Percentiles rank a stretch among this genome's conserved stretches.
phyloP scores from a whole-genome alignment of 2,329 filamentous ascomycete species.

The Colletotrichum tabaci region DNA sequence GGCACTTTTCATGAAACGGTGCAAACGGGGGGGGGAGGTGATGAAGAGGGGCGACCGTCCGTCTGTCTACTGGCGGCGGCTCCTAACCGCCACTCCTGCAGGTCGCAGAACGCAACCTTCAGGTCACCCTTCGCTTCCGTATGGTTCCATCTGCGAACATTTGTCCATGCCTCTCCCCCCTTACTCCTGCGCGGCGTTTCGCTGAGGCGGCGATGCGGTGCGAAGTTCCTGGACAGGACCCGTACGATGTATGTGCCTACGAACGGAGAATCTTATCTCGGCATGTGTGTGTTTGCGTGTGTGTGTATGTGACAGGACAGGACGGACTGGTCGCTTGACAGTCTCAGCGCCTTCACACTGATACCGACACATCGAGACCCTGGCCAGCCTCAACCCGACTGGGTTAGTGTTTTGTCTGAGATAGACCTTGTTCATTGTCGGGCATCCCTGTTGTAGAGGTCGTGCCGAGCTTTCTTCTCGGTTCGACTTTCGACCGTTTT shows the following conservation, averaged over 20 bases:
- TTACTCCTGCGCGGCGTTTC: neutral
- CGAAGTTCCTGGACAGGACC: neutral
- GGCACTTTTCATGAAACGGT: constrained; percentile 37
- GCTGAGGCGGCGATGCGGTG: constrained; percentile 12
- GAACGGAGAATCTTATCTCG: too few species aligned
- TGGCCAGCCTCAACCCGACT: neutral
- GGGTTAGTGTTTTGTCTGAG: constrained; percentile 28
- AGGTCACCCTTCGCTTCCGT: too few species aligned
- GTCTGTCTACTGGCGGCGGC: constrained; percentile 1
- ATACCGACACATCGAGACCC: constrained; percentile 13
- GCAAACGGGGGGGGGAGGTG: too few species aligned
- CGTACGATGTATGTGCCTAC: too few species aligned
- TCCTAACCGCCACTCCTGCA: neutral
- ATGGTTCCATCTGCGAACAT: too few species aligned
- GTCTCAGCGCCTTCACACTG: neutral
- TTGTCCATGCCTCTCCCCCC: neutral
- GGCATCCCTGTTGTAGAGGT: neutral
- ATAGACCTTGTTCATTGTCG: constrained; percentile 23
- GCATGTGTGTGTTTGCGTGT: neutral
- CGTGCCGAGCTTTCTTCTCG: neutral
- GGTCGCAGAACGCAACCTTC: constrained; percentile 3
- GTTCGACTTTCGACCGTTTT: neutral
- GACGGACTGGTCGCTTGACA: constrained; percentile 16
- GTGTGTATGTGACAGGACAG: neutral
- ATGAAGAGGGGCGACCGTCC: neutral